Percentiles rank a stretch among this genome's conserved stretches.
These are phyloP conservation scores for Aspergillus texensis DNA, from an alignment of 2,329 filamentous ascomycete genomes.

Conservation along the genomic window DNA sequence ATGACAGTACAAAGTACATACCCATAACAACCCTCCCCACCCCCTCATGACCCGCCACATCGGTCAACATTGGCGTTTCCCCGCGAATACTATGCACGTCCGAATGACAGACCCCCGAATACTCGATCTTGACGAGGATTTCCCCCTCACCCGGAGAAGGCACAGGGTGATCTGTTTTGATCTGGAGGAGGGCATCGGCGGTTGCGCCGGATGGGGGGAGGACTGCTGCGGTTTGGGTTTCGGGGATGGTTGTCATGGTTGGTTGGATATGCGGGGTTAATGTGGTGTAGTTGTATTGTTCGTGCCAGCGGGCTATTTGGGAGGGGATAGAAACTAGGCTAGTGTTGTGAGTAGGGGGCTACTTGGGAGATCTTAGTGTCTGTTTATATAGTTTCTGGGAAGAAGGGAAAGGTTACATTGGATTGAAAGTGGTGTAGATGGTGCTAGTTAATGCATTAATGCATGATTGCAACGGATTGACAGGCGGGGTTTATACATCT, in stretches of 20 bases:
- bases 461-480: background rate
- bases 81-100: slow-evolving; percentile 51
- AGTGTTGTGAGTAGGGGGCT: background rate
- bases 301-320: background rate
- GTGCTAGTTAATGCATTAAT: background rate
- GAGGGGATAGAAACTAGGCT: background rate
- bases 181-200: slow-evolving; percentile 25
- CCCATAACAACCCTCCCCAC: slow-evolving; percentile 46
- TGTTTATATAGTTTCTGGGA: background rate
- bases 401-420: background rate
- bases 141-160: slow-evolving; percentile 43
- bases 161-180: slow-evolving; percentile 33
- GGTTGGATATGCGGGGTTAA: background rate
- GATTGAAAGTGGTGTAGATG: background rate
- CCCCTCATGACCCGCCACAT: slow-evolving; percentile 53
- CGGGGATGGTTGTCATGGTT: slow-evolving; percentile 23
- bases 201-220: slow-evolving; percentile 27
- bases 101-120: slow-evolving; percentile 52
- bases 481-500: background rate
- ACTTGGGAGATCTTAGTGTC: background rate
- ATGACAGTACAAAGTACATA: slow-evolving; percentile 19
- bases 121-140: slow-evolving; percentile 52
- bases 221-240: slow-evolving; percentile 35
- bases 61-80: slow-evolving; percentile 46
- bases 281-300: background rate